phyloP scores from a whole-genome alignment of 305 asterid genomes.

The Solanum hybrid region DNA sequence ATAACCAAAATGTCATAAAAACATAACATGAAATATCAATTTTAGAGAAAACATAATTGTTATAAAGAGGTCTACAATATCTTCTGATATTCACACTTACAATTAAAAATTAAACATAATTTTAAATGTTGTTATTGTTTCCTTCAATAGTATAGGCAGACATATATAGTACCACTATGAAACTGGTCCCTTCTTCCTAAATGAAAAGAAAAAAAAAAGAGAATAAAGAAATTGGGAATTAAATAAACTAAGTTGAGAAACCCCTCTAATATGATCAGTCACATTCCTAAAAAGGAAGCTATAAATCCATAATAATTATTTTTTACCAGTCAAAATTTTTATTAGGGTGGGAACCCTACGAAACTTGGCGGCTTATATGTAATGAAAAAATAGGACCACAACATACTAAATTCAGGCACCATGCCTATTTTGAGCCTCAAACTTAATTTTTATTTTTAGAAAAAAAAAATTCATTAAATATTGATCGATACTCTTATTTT shows the following conservation, averaged over 20 bases:
- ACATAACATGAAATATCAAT: background rate
- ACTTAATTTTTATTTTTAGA: background rate
- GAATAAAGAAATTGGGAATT: background rate
- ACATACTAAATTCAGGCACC: conserved; percentile 23
- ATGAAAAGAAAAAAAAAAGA: no score
- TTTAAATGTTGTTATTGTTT: background rate
- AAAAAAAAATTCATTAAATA: background rate
- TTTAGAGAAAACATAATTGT: background rate
- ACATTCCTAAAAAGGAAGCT: conserved; percentile 1
- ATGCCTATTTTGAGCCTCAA: conserved; percentile 29
- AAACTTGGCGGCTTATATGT: conserved; percentile 28
- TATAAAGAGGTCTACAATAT: background rate
- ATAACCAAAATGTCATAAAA: background rate
- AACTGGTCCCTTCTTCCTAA: background rate
- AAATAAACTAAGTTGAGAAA: background rate
- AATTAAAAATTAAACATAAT: background rate
- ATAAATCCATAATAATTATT: conserved; percentile 2
- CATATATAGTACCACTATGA: background rate
- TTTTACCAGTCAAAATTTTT: conserved; percentile 20
- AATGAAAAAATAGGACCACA: conserved; percentile 49
- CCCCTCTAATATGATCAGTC: background rate
- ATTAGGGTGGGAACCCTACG: conserved; percentile 19
- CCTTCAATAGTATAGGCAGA: background rate
- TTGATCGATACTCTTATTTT: background rate
- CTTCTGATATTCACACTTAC: background rate